These are phyloP conservation scores for Thozetella sp. DNA, from an alignment of 495 filamentous ascomycete genomes.

Conservation along the genomic window DNA sequence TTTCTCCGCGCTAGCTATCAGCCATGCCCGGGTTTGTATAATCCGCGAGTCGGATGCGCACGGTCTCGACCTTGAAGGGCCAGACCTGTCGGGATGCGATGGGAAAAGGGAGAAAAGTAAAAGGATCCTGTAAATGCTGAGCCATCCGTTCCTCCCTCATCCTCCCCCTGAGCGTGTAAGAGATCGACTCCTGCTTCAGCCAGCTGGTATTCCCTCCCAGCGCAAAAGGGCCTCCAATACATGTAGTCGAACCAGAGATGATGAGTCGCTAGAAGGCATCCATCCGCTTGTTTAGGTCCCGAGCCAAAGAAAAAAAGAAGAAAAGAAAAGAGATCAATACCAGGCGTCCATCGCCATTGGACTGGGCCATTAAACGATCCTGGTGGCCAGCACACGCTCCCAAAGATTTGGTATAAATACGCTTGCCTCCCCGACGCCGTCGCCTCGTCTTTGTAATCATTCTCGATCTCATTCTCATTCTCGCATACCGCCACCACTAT, in stretches of 20 bases:
- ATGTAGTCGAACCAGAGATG: too few relatives aligned
- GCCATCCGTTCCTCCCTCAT: too few relatives aligned
- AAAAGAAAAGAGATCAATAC: too few relatives aligned
- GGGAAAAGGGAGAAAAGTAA: not conserved
- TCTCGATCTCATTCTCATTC: not conserved
- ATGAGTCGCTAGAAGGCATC: too few relatives aligned
- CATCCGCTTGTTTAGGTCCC: too few relatives aligned
- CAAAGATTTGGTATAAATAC: not conserved
- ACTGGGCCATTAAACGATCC: not conserved
- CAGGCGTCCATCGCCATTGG: not conserved
- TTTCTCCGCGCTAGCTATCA: not conserved
- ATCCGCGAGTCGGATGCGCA: not conserved
- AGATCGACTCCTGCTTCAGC: too few relatives aligned
- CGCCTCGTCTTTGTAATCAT: not conserved
- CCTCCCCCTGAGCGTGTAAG: too few relatives aligned
- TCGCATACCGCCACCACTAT: not conserved
- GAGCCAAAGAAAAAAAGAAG: too few relatives aligned
- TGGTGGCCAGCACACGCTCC: not conserved
- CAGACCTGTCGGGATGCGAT: not conserved
- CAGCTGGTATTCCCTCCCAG: too few relatives aligned
- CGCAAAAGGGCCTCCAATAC: too few relatives aligned
- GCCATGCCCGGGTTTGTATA: not conserved
- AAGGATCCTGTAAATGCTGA: constrained; percentile 2
- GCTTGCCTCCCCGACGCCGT: not conserved
- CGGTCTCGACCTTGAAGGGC: not conserved